These are phyloP conservation scores for Tilletia caries DNA, from an alignment of 1,284 basidiomycete species.

Conservation along the genomic window DNA sequence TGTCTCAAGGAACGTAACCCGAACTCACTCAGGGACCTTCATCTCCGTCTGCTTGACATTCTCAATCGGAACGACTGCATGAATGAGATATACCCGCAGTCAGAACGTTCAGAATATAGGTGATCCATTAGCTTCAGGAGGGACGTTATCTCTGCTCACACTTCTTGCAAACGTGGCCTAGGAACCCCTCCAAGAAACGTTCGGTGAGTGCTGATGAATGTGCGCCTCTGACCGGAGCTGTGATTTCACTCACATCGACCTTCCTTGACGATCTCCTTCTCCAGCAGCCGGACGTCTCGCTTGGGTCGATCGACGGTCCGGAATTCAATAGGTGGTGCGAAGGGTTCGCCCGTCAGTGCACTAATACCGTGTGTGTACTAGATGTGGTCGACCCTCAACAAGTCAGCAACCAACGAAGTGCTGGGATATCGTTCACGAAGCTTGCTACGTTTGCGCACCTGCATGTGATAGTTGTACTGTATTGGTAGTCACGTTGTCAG, in stretches of 20 bases:
- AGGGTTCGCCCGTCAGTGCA: background rate
- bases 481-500: background rate
- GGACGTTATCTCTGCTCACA: background rate
- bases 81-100: background rate
- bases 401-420: no score
- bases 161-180: conserved; percentile 9
- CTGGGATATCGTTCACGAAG: no score
- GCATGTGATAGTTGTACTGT: conserved; percentile 13
- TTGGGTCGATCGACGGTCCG: background rate
- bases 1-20: background rate
- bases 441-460: no score
- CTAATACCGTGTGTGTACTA: background rate
- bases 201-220: background rate
- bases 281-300: background rate
- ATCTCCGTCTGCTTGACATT: background rate
- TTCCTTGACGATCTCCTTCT: background rate
- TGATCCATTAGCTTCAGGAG: background rate
- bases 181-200: background rate
- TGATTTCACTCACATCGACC: background rate
- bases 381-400: no score
- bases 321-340: background rate
- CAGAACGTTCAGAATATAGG: background rate
- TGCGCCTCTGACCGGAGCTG: no score
- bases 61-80: background rate
- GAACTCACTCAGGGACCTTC: conserved; percentile 3